These are phyloP conservation scores for Eimeria falciformis DNA, from an alignment of 169 alveolate genomes.

Conservation along the genomic window DNA sequence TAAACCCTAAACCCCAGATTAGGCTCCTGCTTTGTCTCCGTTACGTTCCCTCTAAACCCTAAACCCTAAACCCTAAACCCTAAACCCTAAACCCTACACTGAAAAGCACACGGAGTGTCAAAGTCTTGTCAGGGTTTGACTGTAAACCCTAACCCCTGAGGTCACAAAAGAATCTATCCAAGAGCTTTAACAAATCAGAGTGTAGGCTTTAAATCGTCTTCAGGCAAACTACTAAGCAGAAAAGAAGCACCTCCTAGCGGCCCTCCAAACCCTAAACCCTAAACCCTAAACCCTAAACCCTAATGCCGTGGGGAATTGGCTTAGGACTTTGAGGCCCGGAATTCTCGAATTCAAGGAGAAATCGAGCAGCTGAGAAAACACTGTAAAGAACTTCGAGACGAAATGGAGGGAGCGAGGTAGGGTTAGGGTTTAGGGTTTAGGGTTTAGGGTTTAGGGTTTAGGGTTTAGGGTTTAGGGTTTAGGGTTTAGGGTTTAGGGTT, in stretches of 20 bases:
- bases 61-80: no score
- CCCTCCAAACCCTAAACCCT: slow-evolving; percentile 14
- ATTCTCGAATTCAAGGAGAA: neutral
- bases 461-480: neutral
- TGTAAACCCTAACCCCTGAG: no score
- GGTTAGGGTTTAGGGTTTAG: slow-evolving; percentile 7
- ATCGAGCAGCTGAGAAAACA: slow-evolving; percentile 16
- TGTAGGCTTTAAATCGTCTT: no score
- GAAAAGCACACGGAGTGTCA: no score
- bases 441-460: slow-evolving; percentile 10
- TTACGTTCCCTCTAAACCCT: no score
- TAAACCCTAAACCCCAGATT: no score
- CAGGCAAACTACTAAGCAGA: no score
- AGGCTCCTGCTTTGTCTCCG: no score
- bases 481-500: slow-evolving; percentile 38
- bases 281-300: slow-evolving; percentile 54
- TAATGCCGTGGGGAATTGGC: slow-evolving; percentile 14
- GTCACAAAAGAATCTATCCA: no score
- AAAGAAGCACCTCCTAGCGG: neutral
- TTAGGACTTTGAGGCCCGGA: neutral
- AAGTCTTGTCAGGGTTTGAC: no score
- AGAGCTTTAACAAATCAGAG: no score
- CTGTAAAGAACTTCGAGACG: neutral
- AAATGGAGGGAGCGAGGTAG: neutral
- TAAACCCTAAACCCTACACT: no score